These are phyloP conservation scores for Fusarium newnesense DNA, from an alignment of 2,329 filamentous ascomycete genomes.

Conservation along the genomic window DNA sequence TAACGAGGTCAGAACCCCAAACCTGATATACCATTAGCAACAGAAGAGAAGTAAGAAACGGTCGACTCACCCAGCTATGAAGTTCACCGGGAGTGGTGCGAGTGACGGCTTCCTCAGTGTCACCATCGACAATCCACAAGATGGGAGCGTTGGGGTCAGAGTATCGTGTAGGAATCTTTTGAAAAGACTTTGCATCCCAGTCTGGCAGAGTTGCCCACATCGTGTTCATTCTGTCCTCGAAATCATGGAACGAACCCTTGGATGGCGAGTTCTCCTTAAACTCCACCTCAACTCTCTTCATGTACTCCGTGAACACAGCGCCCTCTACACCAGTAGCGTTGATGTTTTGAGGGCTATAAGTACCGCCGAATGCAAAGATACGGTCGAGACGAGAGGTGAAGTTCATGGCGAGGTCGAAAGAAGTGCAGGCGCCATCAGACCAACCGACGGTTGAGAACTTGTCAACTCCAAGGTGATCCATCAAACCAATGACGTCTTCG, in stretches of 20 bases:
- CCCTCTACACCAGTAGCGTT: not conserved
- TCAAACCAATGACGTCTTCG: not conserved
- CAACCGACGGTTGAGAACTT: constrained; percentile 1
- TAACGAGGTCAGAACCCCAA: not conserved
- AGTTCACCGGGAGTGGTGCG: not conserved
- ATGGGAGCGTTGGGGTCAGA: not conserved
- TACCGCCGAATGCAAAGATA: not conserved
- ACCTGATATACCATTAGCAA: not conserved
- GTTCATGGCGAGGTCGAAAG: constrained; percentile 3
- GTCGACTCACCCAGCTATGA: not conserved
- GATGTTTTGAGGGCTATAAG: not conserved
- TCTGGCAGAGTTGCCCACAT: not conserved
- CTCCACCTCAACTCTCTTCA: not conserved
- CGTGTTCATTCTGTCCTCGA: not conserved
- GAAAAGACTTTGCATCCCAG: not conserved
- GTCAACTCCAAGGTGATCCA: not conserved
- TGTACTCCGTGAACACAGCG: not conserved
- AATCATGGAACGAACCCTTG: rapidly evolving
- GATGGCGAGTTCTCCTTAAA: not conserved
- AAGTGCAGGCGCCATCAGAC: not conserved
- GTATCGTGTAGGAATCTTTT: not conserved
- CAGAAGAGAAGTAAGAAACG: rapidly evolving
- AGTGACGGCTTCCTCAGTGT: not conserved
- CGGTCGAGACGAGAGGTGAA: not conserved
- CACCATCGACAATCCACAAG: not conserved